Conservation (phyloP, 257 asterid species). For the Nicotiana otophora region DNA sequence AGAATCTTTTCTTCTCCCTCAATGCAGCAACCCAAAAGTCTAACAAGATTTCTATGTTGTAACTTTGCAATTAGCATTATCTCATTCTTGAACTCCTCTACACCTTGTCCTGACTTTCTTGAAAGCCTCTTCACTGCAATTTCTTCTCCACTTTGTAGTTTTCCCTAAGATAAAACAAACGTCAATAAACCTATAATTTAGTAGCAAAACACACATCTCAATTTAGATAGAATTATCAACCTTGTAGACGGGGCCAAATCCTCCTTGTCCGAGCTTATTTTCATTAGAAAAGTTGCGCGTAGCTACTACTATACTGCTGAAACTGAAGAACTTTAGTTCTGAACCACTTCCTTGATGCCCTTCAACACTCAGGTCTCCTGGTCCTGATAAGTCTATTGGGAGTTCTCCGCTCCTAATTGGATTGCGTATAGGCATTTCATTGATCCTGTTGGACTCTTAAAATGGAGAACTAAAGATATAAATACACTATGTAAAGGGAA, state of each 20-base stretch:
- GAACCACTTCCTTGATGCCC: slow-evolving; percentile 46
- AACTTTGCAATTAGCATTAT: slow-evolving; percentile 59
- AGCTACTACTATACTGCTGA: slow-evolving; percentile 53
- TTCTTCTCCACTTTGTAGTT: slow-evolving; percentile 47
- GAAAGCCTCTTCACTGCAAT: slow-evolving; percentile 86
- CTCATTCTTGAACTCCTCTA: slow-evolving; percentile 81
- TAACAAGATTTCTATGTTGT: slow-evolving; percentile 81
- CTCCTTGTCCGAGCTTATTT: slow-evolving; percentile 86
- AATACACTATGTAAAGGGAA: not conserved
- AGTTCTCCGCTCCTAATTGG: slow-evolving; percentile 32
- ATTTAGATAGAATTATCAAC: slow-evolving; percentile 18
- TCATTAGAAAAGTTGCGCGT: slow-evolving; percentile 50
- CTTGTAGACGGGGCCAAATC: slow-evolving; percentile 84
- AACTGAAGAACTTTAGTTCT: slow-evolving; percentile 49
- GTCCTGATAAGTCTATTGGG: slow-evolving; percentile 35
- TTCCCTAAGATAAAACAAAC: slow-evolving; percentile 41
- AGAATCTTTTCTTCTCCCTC: slow-evolving; percentile 75
- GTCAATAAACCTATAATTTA: not conserved
- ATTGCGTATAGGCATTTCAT: slow-evolving; percentile 16
- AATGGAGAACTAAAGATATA: not conserved
- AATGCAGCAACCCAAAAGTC: slow-evolving; percentile 72
- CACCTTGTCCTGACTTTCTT: slow-evolving; percentile 72
- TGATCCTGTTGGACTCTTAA: slow-evolving; percentile 26
- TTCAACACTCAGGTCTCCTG: slow-evolving; percentile 33
- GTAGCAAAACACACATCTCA: not conserved